Conservation (phyloP, 176 grass and related monocot genomes). For the Thinopyrum elongatum region DNA sequence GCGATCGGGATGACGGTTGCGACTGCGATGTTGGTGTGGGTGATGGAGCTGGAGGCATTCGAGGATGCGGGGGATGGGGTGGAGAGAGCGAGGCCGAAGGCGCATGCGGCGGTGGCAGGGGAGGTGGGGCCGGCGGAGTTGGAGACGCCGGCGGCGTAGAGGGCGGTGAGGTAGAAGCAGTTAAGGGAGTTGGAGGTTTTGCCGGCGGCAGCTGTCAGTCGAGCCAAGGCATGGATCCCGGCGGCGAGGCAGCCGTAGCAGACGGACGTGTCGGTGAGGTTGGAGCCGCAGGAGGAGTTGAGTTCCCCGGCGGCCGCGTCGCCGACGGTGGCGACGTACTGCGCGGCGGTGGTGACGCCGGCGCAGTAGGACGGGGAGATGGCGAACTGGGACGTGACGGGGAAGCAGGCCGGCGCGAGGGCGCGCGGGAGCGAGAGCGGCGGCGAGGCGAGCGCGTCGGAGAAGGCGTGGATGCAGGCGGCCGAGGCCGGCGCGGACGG, state of each 20-base stretch:
- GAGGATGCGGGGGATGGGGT: neutral
- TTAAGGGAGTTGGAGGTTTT: slow-evolving; percentile 36
- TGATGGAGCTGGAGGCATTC: slow-evolving; percentile 11
- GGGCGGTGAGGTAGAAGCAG: slow-evolving; percentile 69
- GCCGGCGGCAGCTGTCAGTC: slow-evolving; percentile 47
- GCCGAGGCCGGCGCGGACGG: slow-evolving; percentile 44
- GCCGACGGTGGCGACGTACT: slow-evolving; percentile 15
- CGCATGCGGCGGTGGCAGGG: slow-evolving; percentile 47
- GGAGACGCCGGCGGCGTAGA: slow-evolving; percentile 62
- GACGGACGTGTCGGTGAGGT: slow-evolving; percentile 35
- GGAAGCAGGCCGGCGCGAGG: slow-evolving; percentile 63
- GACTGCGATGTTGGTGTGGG: slow-evolving; percentile 31
- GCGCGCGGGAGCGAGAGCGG: slow-evolving; percentile 52
- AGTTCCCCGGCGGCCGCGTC: slow-evolving; percentile 16
- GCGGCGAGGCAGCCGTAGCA: slow-evolving; percentile 51
- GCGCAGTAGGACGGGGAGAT: slow-evolving; percentile 63
- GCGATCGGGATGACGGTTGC: slow-evolving; percentile 41
- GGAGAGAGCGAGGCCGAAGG: slow-evolving; percentile 49
- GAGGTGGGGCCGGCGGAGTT: slow-evolving; percentile 44
- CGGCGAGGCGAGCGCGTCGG: slow-evolving; percentile 35
- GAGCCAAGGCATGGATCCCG: slow-evolving; percentile 37
- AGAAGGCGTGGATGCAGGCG: slow-evolving; percentile 57
- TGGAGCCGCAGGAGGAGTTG: slow-evolving; percentile 51
- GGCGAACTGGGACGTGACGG: slow-evolving; percentile 34
- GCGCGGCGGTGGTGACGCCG: slow-evolving; percentile 44